Percentiles rank a stretch among this genome's conserved stretches.
These are phyloP conservation scores for Phytophthora pistaciae DNA, from an alignment of 352 stramenopile genomes.

Conservation along the genomic window DNA sequence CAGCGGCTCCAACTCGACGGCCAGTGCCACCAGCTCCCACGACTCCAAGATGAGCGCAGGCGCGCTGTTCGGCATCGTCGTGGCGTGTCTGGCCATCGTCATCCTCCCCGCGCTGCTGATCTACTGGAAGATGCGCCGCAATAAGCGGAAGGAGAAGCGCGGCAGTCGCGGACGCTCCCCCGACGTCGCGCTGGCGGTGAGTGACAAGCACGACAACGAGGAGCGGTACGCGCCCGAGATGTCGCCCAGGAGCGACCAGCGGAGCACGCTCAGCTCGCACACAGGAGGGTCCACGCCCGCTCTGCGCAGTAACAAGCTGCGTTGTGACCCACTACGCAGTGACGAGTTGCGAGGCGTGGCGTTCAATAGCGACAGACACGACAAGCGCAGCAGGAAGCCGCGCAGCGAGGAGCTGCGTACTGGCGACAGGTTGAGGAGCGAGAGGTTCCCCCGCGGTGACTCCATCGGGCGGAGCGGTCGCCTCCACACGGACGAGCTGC, in stretches of 20 bases:
- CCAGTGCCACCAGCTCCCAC: constrained; percentile 8
- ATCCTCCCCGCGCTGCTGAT: constrained; percentile 35
- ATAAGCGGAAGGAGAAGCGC: constrained; percentile 25
- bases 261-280: constrained; percentile 25
- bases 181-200: constrained; percentile 36
- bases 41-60: constrained; percentile 29
- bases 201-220: constrained; percentile 39
- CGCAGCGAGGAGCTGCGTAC: constrained; percentile 15
- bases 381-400: constrained; percentile 16
- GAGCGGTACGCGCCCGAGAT: constrained; percentile 38
- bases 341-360: constrained; percentile 27
- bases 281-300: constrained; percentile 23
- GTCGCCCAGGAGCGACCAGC: constrained; percentile 31
- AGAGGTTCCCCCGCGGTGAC: constrained; percentile 22
- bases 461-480: constrained; percentile 15
- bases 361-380: constrained; percentile 12
- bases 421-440: constrained; percentile 18
- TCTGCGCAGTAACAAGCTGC: constrained; percentile 35
- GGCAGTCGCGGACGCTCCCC: constrained; percentile 5
- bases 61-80: constrained; percentile 40
- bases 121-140: constrained; percentile 30
- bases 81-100: constrained; percentile 38
- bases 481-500: constrained; percentile 30
- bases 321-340: constrained; percentile 28
- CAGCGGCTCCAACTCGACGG: constrained; percentile 18